phyloP scores from a whole-genome alignment of 2,329 filamentous ascomycete species.

The Xylaria multiplex region DNA sequence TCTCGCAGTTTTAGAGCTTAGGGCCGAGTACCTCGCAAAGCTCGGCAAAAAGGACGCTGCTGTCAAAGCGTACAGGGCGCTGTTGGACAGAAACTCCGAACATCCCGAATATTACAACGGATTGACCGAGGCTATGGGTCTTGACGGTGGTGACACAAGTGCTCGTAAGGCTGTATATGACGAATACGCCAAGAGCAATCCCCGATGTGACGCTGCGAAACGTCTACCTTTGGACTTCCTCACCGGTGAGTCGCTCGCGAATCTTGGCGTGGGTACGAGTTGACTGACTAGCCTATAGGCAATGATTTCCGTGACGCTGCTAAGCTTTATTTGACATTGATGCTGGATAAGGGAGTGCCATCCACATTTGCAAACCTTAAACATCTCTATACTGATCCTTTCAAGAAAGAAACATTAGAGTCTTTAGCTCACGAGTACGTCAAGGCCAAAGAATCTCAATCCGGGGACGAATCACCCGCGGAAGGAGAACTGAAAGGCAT shows the following conservation, averaged over 20 bases:
- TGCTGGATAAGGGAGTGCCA: conserved; percentile 91
- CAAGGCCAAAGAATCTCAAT: conserved; percentile 58
- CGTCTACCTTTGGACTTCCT: conserved; percentile 92
- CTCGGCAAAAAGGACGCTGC: conserved; percentile 83
- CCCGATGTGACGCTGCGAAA: conserved; percentile 84
- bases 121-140: conserved; percentile 74
- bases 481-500: conserved; percentile 68
- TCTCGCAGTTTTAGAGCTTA: conserved; percentile 83
- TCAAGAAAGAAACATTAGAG: conserved; percentile 81
- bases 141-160: conserved; percentile 68
- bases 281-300: conserved; percentile 56
- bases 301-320: conserved; percentile 83
- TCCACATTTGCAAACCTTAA: conserved; percentile 98
- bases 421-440: conserved; percentile 83
- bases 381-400: conserved; percentile 81
- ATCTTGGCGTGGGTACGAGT: not conserved
- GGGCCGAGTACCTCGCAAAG: conserved; percentile 83
- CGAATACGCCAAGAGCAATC: conserved; percentile 81
- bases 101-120: conserved; percentile 86
- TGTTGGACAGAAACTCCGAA: conserved; percentile 89
- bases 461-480: conserved; percentile 57
- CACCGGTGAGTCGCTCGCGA: conserved; percentile 61
- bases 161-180: conserved; percentile 80
- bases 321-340: conserved; percentile 80
- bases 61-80: conserved; percentile 78